Base-by-base conservation (phyloP, 192 early-diverging fungal genomes). In the Entomortierella beljakovae region DNA sequence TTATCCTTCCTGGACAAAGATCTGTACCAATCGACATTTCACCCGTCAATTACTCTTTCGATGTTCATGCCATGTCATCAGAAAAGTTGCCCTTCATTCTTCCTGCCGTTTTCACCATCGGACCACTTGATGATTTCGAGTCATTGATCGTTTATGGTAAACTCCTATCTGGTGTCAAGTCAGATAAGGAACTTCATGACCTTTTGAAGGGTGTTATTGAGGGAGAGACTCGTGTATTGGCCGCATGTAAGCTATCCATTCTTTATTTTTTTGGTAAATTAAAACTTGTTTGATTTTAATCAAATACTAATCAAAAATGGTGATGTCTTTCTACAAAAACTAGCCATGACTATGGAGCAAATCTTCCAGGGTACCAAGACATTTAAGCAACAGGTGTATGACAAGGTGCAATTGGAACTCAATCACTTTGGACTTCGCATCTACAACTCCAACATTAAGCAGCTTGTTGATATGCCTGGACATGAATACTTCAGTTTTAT, bases 401-500 rank as follows among this genome's bases (percentile, higher is more conserved):
- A 46, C 43, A 46, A 46, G 15, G 43, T 46, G 15, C 43, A 46
- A 20, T 2, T 46, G 5, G 43, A 46, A 46, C 43, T 46, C 15
- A 20, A 46, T 3, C 43, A 46, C 15, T 46, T 46, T 46, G 43
- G 43, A 20, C 43, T 46, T 46, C 43, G 43, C 43, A 46, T 46
- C 43, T 46, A 46, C 43, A 46, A 46, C 43, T 46, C 43, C 43
- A 46, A 46, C 15, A 46, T 46, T 16, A 46, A 46, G 43, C 43
- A 46, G 43, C 43, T 46, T 3, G 11, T 11, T 15, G 43, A 46
- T 15, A 46, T 46, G 43, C 43, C 43, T 20, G 43, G 43, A 46
- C 43, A 46, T 46, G 43, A 46, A 46, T 46, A 46, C 43, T 46
- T 46, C 20, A 46, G 43, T 15, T 46, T 46, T 46, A 46, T 46